Evolutionary conservation across 192 early-diverging fungal species (phyloP), one percentile per base, ranked within the genome.

Genomic region (Coemansia guatemalensis): DNA sequence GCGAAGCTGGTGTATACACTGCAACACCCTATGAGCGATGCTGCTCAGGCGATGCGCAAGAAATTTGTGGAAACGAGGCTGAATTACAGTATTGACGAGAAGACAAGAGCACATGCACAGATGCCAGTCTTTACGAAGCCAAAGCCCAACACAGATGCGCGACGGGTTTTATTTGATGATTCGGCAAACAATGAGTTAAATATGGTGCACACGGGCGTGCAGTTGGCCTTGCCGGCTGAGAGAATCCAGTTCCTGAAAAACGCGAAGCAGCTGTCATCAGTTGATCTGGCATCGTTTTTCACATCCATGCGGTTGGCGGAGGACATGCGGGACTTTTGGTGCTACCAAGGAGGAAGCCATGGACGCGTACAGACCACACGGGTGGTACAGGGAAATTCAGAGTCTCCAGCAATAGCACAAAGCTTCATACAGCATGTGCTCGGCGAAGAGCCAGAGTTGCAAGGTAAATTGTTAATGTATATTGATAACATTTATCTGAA

Each of bases 401-500:
- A 71, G 18, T 54, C 54, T 12, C 74, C 64, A 0, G 68, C 74
- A 0, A 70, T 76, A 50, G 58, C 58, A 7, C 58, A 60, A 17
- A 48, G 47, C 2, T 60, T 60, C 26, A 52, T 71, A 17, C 0
- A 25, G 20, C 65, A 67, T n/a, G 27, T 76, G 2, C 33, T 71
- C 8, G 2, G 22, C 5, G 23, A 24, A 1, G 32, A 54, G 0
- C 26, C 44, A 21, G 0, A 27, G 5, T 33, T 71, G 32, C 23
- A 21, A 0, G 54, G 60, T 17, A 65, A 69, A 18, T 17, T 71
- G 0, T 35, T 71, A 9, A 21, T 65, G 4, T 76, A 76, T 30
- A 71, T 76, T n/a, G 68, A 76, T 62, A 76, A 76, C n/a, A 55
- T 76, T 4, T 76, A 76, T 14, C 26, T 76, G 4, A 70, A 71